Base-by-base conservation (phyloP, 202 grass and related monocot species). In the Elaeis oleifera region DNA sequence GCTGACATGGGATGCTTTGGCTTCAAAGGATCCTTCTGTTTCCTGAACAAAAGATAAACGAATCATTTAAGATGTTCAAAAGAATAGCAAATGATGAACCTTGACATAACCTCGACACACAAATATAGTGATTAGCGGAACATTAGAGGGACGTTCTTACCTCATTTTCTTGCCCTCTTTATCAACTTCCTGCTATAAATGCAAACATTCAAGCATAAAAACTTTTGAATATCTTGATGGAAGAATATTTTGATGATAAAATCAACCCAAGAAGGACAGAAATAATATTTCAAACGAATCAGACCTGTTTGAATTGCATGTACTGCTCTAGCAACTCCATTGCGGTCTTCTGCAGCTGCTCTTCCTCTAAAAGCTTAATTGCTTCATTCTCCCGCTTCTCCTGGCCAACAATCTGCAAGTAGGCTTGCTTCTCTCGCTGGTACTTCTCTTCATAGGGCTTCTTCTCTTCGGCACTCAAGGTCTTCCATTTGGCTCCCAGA, bases 301-400 rank as follows among this genome's bases (percentile, higher is more conserved):
- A 19, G n/a, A 86, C 85, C 78, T 88, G 74, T 61, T 84, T 85
- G 82, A 92, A 97, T 76, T 80, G 76, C 68, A 97, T 59, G 70
- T 97, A 92, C 62, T 97, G 88, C 19, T 84, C 82, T 0, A 97
- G 74, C 65, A 97, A 77, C 76, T 92, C 84, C 72, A 81, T 97
- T 14, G 88, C 84, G 0, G 88, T 97, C 65, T 74, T 79, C 55
- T 87, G 84, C 88, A 81, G 84, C 61, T 92, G 84, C 61, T 97
- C 88, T 52, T 86, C 92, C 68, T 97, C 88, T 3, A 89, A 69
- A 63, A 97, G 88, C 79, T 86, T 97, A 82, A 89, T 89, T 9
- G 88, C 88, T 69, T 92, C 88, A 0, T 71, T 86, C 84, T 97
- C 77, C 15, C 84, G 88, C 56, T 86, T 91, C 78, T 97, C 84